Evolutionary conservation across 2,329 filamentous ascomycete species (phyloP), one percentile per base, ranked within the genome.

Genomic region (Zymoseptoria pseudotritici): DNA sequence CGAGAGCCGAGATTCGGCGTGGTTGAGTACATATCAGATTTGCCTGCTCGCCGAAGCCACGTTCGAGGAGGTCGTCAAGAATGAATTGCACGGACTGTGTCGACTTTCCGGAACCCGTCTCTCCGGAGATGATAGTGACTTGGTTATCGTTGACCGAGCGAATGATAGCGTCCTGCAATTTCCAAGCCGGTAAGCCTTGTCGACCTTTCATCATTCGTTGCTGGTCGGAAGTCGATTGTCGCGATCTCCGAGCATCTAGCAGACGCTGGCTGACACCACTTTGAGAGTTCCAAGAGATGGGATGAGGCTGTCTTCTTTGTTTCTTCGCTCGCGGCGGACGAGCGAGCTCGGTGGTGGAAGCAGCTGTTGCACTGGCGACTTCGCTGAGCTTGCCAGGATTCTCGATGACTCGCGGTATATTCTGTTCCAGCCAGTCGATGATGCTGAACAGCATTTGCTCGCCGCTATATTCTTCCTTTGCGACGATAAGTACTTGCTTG

Each of bases 1-100:
- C 92, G 9, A 99, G 82, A 1, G 94, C 94, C 26, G 93, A 97
- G 63, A 99, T 97, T 72, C 94, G 85, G 60, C 94, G 86, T 21
- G 94, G 94, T 69, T 99, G 94, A 0, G 94, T 99, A 69, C 96
- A 96, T 61, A 99, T 86, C 63, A 99, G 96, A 70, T 95, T 97
- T 31, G 87, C 89, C 11, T 84, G 84, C 11, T 83, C 83, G 2
- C 93, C 94, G 8, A 95, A 80, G 7, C 87, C 84, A 53, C 83
- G 82, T 62, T 83, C 81, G 67, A 97, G 96, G 64, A 97, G 79
- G 67, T 97, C 90, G 69, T 99, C 94, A 1, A 99, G 80, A 51
- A 99, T 82, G 74, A 97, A 99, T 73, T 99, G 94, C 36, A 97
- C 91, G 2, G 91, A 94, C 73, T 99, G 94, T 0, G 94, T 97